Conservation (phyloP, 768 basidiomycete genomes). For the Phallus indusiatus region DNA sequence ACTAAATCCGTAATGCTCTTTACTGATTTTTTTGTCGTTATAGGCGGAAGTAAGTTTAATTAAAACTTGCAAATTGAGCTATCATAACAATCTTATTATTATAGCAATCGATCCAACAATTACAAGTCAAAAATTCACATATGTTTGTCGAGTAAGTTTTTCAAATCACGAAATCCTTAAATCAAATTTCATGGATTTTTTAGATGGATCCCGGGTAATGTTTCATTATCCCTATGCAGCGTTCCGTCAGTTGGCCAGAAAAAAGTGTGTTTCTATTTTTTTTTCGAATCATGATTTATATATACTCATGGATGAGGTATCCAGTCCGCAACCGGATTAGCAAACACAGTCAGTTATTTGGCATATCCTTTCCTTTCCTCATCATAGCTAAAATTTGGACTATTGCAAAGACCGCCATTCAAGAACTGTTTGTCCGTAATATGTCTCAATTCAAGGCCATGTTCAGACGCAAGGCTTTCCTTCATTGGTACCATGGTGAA, state of each 20-base stretch:
- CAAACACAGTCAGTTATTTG: slow-evolving; percentile 32
- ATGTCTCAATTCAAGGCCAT: slow-evolving; percentile 64
- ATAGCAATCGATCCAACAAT: slow-evolving; percentile 59
- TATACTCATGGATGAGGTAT: slow-evolving; percentile 3
- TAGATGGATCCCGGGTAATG: slow-evolving; percentile 88
- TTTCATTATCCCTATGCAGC: slow-evolving; percentile 73
- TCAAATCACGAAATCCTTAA: slow-evolving; percentile 1
- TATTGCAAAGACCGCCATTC: slow-evolving; percentile 41
- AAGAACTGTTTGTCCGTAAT: slow-evolving; percentile 77
- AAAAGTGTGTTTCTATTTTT: slow-evolving; percentile 33
- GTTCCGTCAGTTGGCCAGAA: slow-evolving; percentile 76
- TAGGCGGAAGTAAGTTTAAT: slow-evolving; percentile 20
- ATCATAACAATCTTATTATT: not conserved
- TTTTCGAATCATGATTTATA: not conserved
- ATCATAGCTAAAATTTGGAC: not conserved
- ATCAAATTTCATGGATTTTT: not conserved
- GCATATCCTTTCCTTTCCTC: not conserved
- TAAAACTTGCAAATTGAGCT: not conserved
- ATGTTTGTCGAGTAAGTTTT: slow-evolving; percentile 69
- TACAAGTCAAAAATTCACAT: slow-evolving; percentile 66
- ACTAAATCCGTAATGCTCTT: slow-evolving; percentile 2
- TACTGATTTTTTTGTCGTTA: slow-evolving; percentile 19
- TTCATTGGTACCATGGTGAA: slow-evolving; percentile 88
- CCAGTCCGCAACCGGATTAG: slow-evolving; percentile 59
- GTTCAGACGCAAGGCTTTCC: slow-evolving; percentile 78